A percentile compares a stretch with the other conserved stretches of the same genome.
Evolutionary conservation across 2,329 filamentous ascomycete genomes (phyloP).

Genomic region (Aspergillus hiratsukae): DNA sequence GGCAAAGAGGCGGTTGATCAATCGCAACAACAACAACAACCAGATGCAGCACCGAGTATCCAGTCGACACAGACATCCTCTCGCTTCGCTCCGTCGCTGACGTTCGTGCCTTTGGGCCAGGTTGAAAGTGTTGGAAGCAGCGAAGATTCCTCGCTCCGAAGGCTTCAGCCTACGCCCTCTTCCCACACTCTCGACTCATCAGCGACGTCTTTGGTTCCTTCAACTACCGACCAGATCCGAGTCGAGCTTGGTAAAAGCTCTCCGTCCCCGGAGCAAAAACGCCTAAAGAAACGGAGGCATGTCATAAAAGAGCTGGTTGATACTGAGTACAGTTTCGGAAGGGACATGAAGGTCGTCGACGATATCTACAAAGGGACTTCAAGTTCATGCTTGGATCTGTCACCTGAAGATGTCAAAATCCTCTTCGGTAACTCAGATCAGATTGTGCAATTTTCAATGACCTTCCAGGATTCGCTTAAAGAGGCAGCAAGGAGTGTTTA

Average conservation of each 20-base stretch:
- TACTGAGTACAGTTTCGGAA: constrained; percentile 84
- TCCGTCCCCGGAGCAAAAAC: constrained; percentile 40
- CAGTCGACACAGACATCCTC: constrained; percentile 12
- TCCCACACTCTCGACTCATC: constrained; percentile 33
- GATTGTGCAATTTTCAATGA: constrained; percentile 78
- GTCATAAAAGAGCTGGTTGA: constrained; percentile 89
- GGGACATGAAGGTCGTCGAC: constrained; percentile 95
- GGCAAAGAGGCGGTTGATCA: constrained; percentile 9
- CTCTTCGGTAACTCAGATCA: constrained; percentile 93
- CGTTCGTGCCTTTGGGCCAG: constrained; percentile 17
- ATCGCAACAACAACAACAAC: constrained; percentile 1
- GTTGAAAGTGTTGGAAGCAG: constrained; percentile 30
- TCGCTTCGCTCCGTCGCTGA: constrained; percentile 8
- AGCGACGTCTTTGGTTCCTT: constrained; percentile 33
- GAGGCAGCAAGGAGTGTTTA: constrained; percentile 76
- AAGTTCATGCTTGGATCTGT: constrained; percentile 72
- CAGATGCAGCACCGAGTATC: background rate
- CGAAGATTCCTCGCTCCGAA: constrained; percentile 34
- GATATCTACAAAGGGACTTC: constrained; percentile 97
- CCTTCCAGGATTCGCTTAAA: constrained; percentile 75
- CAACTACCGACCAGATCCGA: constrained; percentile 23
- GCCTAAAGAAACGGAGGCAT: constrained; percentile 74
- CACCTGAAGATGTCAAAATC: constrained; percentile 76
- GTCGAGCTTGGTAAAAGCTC: constrained; percentile 20
- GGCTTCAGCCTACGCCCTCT: constrained; percentile 25